Conservation (phyloP, 2,329 filamentous ascomycete species). For the Cladosporium cucumerinum region DNA sequence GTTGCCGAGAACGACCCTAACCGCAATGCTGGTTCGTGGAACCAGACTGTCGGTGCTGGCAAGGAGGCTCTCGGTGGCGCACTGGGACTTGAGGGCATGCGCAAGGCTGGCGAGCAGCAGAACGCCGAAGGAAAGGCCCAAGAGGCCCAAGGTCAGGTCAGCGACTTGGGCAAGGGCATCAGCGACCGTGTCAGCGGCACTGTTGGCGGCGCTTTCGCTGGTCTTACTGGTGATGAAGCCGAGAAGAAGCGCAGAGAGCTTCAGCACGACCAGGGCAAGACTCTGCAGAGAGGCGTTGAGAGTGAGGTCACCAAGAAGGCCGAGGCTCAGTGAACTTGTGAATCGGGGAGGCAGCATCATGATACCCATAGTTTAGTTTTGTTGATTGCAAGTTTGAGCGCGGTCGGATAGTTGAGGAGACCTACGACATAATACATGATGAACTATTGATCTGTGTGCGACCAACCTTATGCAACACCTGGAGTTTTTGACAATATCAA, state of each 20-base stretch:
- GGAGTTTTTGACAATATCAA: neutral
- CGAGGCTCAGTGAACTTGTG: neutral
- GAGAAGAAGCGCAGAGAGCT: constrained; percentile 63
- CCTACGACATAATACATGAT: neutral
- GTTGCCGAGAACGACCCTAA: constrained; percentile 70
- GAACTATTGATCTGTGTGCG: neutral
- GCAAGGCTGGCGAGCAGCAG: constrained; percentile 70
- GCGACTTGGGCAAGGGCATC: constrained; percentile 66
- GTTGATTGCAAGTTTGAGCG: neutral
- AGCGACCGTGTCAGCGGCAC: constrained; percentile 56
- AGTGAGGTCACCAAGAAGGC: constrained; percentile 72
- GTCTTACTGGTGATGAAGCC: constrained; percentile 65
- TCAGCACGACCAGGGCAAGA: constrained; percentile 79
- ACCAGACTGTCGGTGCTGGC: constrained; percentile 82
- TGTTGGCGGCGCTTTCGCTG: constrained; percentile 68
- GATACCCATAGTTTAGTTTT: constrained; percentile 1
- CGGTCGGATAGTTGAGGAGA: neutral
- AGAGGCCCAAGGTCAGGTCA: constrained; percentile 78
- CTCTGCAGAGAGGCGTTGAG: constrained; percentile 78
- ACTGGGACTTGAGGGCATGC: constrained; percentile 71
- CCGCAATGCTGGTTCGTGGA: constrained; percentile 70
- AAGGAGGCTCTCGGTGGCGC: constrained; percentile 79
- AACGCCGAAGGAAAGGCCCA: constrained; percentile 76
- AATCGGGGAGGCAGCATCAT: neutral
- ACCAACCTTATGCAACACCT: neutral